These are phyloP conservation scores for Saccharum hybrid DNA, from an alignment of 202 grass and related monocot genomes.

Conservation along the genomic window DNA sequence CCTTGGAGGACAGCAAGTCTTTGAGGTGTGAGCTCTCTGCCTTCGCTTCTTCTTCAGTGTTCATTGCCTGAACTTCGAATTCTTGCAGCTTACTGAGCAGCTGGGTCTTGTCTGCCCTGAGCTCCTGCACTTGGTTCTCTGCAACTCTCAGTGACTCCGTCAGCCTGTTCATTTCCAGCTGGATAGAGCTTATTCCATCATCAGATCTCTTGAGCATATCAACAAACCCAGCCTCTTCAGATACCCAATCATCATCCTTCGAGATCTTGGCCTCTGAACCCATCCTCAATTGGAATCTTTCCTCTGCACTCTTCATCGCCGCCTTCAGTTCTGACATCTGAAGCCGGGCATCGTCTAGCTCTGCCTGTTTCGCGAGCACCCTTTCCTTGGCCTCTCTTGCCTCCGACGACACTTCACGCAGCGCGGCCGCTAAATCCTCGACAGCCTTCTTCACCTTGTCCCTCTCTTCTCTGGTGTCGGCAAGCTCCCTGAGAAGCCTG, in stretches of 20 bases:
- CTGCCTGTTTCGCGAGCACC: slow-evolving; percentile 59
- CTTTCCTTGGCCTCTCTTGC: slow-evolving; percentile 74
- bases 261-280: no score
- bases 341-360: slow-evolving; percentile 58
- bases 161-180: slow-evolving; percentile 58
- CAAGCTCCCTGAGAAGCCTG: slow-evolving; percentile 61
- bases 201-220: slow-evolving; percentile 60
- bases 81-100: slow-evolving; percentile 53
- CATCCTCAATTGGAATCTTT: slow-evolving; percentile 43
- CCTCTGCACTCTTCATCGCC: slow-evolving; percentile 48
- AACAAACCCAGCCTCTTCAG: no score
- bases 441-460: slow-evolving; percentile 73
- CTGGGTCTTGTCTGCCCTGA: slow-evolving; percentile 57
- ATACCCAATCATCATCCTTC: no score
- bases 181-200: slow-evolving; percentile 46
- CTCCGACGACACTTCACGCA: slow-evolving; percentile 73
- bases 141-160: slow-evolving; percentile 50
- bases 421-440: slow-evolving; percentile 62
- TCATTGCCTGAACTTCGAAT: slow-evolving; percentile 39
- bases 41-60: slow-evolving; percentile 43
- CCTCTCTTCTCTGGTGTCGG: slow-evolving; percentile 51
- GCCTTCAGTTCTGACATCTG: slow-evolving; percentile 65
- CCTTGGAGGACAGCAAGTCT: slow-evolving; percentile 62
- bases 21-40: slow-evolving; percentile 55
- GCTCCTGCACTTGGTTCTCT: slow-evolving; percentile 57